Conservation (phyloP, 2,329 filamentous ascomycete genomes). For the Xylaria sp. region DNA sequence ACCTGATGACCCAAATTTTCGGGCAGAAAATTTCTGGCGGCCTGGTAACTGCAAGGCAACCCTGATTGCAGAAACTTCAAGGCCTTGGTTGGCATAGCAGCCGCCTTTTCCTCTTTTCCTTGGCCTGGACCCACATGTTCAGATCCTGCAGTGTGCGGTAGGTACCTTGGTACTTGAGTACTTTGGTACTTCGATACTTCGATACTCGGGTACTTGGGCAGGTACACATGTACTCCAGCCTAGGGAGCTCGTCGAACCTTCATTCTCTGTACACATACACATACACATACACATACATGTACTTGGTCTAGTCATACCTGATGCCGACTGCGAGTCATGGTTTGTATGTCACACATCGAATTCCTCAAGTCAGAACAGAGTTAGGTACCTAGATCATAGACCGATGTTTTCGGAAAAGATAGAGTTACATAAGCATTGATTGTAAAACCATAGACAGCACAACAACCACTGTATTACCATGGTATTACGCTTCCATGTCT, state of each 20-base stretch:
- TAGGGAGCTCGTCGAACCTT: too few species aligned
- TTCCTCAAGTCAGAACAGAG: too few species aligned
- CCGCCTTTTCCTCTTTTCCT: background rate
- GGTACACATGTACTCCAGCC: too few species aligned
- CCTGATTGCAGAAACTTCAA: background rate
- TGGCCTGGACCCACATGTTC: background rate
- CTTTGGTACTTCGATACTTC: background rate
- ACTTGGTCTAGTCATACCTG: too few species aligned
- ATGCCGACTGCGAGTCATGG: background rate
- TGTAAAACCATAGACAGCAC: too few species aligned
- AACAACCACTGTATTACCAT: too few species aligned
- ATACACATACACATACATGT: too few species aligned
- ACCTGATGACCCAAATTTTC: constrained; percentile 22
- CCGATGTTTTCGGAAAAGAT: constrained; percentile 7
- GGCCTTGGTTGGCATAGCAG: constrained; percentile 11
- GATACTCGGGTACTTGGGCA: background rate
- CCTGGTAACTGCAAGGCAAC: constrained; percentile 26
- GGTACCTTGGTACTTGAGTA: constrained; percentile 4
- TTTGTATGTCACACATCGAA: background rate
- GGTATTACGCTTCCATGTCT: background rate
- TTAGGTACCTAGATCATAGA: too few species aligned
- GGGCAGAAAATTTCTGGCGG: constrained; percentile 28
- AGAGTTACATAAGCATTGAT: background rate
- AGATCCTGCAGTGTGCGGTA: too few species aligned
- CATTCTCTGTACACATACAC: too few species aligned